Evolutionary conservation across 768 basidiomycete species (phyloP), one percentile per base, ranked within the genome.

Genomic region (Tephrocybe sp.): DNA sequence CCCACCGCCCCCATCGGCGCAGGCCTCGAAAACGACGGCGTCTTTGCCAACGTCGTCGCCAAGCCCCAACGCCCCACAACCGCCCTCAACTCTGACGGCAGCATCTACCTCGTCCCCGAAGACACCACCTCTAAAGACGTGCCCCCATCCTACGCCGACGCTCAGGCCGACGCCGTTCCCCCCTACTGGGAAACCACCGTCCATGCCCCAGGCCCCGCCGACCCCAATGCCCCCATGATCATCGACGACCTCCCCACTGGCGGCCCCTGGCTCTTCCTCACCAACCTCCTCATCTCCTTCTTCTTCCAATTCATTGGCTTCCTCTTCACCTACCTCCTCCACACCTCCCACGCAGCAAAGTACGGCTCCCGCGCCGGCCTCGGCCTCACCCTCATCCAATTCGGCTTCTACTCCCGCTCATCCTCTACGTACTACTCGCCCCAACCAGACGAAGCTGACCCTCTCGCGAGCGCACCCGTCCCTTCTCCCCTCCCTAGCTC

Each of bases 271-370:
- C 66, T 84, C n/a, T 95, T 93, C 69, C 60, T 82, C 54, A 74
- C 82, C 70, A 92, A 91, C 67, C 65, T 87, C 47, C 80, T 94
- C 71, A 84, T 92, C 49, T 95, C 92, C 6, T 89, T 89, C 71
- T 92, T 94, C 71, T 98, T 99, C 86, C 94, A 98, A 70, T 95
- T 98, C 66, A 80, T 96, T 60, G 95, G 92, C 44, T 93, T 90
- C 76, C 68, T 89, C 51, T 79, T 99, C 70, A 97, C 95, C 1
- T 97, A 93, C 60, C 84, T 98, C 58, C 84, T 98, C 2, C 88
- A 90, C 69, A 86, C 85, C 11, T 87, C 93, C 1, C 95, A 98
- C 63, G 92, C 97, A 0, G 91, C 88, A 52, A 95, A 94, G 66
- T 91, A 82, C 63, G 97, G 97, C 42, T 92, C 92, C 13, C 87